These are phyloP conservation scores for Populus trichocarpa DNA, from an alignment of 441 rosid genomes.

Conservation along the genomic window DNA sequence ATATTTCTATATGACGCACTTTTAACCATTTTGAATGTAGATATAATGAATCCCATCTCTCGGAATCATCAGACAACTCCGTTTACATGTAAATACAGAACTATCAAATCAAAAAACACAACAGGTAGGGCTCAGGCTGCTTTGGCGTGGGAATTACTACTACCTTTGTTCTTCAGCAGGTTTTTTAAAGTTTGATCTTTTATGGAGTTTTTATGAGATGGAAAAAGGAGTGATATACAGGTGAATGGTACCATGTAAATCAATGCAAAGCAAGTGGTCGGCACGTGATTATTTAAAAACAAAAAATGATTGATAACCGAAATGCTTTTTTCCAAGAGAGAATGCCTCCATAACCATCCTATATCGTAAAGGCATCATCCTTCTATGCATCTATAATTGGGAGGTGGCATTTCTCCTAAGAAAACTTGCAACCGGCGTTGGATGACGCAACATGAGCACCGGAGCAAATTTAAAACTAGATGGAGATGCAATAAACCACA, in stretches of 20 bases:
- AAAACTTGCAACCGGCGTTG: no score
- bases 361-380: neutral
- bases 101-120: no score
- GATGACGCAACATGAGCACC: no score
- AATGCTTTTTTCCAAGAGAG: neutral
- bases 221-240: neutral
- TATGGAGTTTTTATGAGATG: neutral
- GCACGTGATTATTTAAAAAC: neutral
- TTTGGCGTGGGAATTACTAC: neutral
- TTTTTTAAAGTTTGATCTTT: neutral
- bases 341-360: neutral
- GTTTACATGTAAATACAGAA: no score
- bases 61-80: no score
- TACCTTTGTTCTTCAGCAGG: neutral
- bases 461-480: no score
- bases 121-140: neutral
- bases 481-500: no score
- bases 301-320: neutral
- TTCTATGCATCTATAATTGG: neutral
- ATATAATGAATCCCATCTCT: neutral
- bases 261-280: neutral
- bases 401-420: no score
- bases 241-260: neutral
- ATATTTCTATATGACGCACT: neutral
- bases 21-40: neutral